Evolutionary conservation across 176 grass and related monocot species (phyloP), one percentile per base, ranked within the genome.

Genomic region (Oryza glaberrima): DNA sequence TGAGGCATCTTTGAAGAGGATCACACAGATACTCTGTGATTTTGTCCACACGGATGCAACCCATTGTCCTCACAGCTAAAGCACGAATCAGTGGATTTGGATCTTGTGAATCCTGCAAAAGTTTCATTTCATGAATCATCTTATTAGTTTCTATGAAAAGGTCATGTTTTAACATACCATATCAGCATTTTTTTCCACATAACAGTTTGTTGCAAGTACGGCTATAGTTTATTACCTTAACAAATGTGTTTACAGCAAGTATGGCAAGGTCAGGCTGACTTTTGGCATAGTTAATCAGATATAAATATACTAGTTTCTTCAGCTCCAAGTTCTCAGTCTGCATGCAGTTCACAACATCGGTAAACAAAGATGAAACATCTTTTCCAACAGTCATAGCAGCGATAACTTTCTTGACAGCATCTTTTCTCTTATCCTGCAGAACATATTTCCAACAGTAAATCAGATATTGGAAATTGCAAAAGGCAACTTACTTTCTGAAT

Each of bases 171-270:
- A 38, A 12, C 35, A 46, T 28, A 34, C 17, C 35, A 72, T 28
- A 34, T 23, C 61, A 23, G 48, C 14, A 56, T 72, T 77, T 66
- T 81, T 67, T 47, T 44, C 38, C 40, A 35, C 10, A 48, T 51
- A 82, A 77, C 26, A 47, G 44, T 77, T 66, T 66, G 78, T 61
- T 77, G 17, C 25, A 64, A 34, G 80, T 70, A 79, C 81, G n/a
- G 10, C 0, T 52, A 76, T 44, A 65, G 26, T 80, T 81, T 71
- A 60, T 48, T 85, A 99, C 96, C 96, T 99, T 99, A 66, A 99
- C 96, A 80, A 99, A 99, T 94, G 96, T 99, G 86, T 99, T 99
- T 73, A 99, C 96, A 0, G 93, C 96, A 85, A 99, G 94, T 94
- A 99, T 99, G 72, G 96, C 96, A 72, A 99, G 88, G 82, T 99